Conservation (phyloP, 768 basidiomycete genomes). For the Tulasnella sp. region DNA sequence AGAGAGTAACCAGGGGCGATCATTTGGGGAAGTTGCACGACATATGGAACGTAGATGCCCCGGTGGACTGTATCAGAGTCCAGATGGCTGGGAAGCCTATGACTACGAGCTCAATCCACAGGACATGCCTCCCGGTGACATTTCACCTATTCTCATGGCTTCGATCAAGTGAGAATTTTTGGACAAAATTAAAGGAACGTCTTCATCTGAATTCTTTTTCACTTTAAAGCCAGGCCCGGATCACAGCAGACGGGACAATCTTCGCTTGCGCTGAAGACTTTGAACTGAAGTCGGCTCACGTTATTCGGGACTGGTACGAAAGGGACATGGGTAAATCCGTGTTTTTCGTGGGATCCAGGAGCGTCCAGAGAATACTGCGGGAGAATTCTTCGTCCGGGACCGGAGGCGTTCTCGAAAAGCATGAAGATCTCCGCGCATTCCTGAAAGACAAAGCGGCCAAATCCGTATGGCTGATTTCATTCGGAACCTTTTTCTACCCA, state of each 20-base stretch:
- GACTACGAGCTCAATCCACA: slow-evolving; percentile 3
- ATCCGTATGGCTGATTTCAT: slow-evolving; percentile 20
- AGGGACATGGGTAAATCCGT: background rate
- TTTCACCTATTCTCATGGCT: background rate
- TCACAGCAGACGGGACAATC: background rate
- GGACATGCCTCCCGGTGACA: background rate
- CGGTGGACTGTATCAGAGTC: background rate
- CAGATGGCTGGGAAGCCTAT: background rate
- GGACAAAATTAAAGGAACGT: background rate
- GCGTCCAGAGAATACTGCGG: background rate
- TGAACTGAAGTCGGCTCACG: background rate
- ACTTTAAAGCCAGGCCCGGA: background rate
- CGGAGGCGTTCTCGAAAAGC: background rate
- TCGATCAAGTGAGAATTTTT: background rate
- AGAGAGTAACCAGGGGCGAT: background rate
- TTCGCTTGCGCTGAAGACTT: background rate
- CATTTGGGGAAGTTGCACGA: background rate
- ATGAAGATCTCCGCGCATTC: background rate
- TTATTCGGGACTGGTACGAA: background rate
- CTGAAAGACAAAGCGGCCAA: background rate
- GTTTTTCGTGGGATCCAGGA: background rate
- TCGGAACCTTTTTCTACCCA: slow-evolving; percentile 19
- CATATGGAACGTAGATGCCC: background rate
- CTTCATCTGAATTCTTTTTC: background rate
- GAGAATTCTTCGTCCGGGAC: background rate